These are phyloP conservation scores for Punctularia strigosozonata DNA, from an alignment of 768 basidiomycete species.

Conservation along the genomic window DNA sequence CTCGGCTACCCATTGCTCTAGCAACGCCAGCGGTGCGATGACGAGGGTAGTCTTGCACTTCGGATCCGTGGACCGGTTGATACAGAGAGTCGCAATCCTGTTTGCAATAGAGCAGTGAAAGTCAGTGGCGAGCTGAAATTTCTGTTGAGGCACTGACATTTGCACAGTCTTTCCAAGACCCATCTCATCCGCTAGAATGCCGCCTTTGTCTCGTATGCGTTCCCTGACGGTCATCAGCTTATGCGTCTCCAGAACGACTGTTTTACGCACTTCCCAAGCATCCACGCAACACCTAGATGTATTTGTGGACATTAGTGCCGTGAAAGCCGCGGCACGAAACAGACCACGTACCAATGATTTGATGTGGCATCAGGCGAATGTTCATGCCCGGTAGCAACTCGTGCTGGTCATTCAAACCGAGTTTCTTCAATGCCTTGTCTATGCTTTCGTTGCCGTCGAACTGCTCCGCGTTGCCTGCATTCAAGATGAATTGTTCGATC, in stretches of 20 bases:
- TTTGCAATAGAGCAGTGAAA: neutral
- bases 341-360: too few species aligned
- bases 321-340: too few species aligned
- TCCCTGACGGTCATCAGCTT: constrained; percentile 29
- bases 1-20: constrained; percentile 57
- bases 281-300: constrained; percentile 29
- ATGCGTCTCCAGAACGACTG: too few species aligned
- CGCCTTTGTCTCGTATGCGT: constrained; percentile 17
- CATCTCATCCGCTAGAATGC: constrained; percentile 24
- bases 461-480: constrained; percentile 43
- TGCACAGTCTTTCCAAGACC: constrained; percentile 43
- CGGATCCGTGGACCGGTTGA: constrained; percentile 38
- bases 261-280: too few species aligned
- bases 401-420: constrained; percentile 37
- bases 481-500: constrained; percentile 39
- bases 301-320: too few species aligned
- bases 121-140: too few species aligned
- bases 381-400: constrained; percentile 46
- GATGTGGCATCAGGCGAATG: constrained; percentile 56
- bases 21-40: constrained; percentile 50
- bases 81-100: constrained; percentile 43
- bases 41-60: constrained; percentile 55
- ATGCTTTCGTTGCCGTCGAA: constrained; percentile 53
- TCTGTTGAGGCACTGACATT: constrained; percentile 13
- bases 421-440: constrained; percentile 38